phyloP scores from a whole-genome alignment of 306 rosid species.

The Quercus engelmannii region DNA sequence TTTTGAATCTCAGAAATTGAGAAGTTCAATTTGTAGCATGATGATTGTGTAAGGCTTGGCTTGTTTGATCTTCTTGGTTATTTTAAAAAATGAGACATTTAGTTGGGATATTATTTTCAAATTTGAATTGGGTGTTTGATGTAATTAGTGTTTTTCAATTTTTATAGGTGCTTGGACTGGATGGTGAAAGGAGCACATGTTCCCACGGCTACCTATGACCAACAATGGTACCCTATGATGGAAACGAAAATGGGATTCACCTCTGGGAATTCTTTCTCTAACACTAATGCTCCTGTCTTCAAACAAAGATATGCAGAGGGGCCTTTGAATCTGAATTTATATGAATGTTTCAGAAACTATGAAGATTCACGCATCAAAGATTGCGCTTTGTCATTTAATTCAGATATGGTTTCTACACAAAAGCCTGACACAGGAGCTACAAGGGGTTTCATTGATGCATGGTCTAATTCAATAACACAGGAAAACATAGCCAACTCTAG shows the following conservation, averaged over 20 bases:
- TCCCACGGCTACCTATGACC: slow-evolving; percentile 39
- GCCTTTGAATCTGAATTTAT: slow-evolving; percentile 44
- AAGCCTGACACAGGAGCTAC: slow-evolving; percentile 35
- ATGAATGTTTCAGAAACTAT: slow-evolving; percentile 26
- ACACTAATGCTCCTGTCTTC: slow-evolving; percentile 11
- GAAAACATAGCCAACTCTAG: slow-evolving; percentile 20
- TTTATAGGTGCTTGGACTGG: slow-evolving; percentile 64
- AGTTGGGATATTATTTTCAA: background rate
- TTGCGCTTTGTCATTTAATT: slow-evolving; percentile 31
- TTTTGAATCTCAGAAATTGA: background rate
- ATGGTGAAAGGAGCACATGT: slow-evolving; percentile 49
- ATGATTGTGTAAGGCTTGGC: background rate
- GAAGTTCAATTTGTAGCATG: background rate
- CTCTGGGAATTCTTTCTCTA: slow-evolving; percentile 25
- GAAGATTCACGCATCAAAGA: slow-evolving; percentile 32
- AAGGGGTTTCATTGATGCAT: slow-evolving; percentile 67
- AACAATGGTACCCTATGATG: slow-evolving; percentile 52
- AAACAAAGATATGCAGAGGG: slow-evolving; percentile 17
- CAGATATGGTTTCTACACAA: slow-evolving; percentile 35
- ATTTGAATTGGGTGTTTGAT: background rate
- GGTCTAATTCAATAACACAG: slow-evolving; percentile 46
- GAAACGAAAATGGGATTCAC: slow-evolving; percentile 41
- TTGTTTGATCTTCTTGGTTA: background rate
- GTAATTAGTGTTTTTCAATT: slow-evolving; percentile 5
- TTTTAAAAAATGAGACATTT: background rate